phyloP scores from a whole-genome alignment of 106 monocot genomes.

The Dendrobium catenatum region DNA sequence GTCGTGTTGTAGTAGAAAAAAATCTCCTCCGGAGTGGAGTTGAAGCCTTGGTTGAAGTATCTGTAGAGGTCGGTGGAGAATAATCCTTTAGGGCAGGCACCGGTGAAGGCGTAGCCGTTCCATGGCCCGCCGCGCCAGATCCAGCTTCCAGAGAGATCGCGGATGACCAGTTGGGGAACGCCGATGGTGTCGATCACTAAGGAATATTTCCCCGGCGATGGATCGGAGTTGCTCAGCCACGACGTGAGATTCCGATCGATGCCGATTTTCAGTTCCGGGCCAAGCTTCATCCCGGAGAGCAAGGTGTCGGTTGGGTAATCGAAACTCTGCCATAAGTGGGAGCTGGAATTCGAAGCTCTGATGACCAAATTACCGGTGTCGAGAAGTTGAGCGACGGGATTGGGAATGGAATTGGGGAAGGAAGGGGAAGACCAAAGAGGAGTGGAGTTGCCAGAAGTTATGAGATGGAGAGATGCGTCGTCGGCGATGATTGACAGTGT shows the following conservation, averaged over 20 bases:
- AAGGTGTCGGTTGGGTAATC: conserved; percentile 19
- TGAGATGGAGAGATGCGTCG: conserved; percentile 6
- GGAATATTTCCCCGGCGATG: conserved; percentile 24
- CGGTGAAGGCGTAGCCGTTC: conserved; percentile 7
- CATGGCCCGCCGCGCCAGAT: conserved; percentile 11
- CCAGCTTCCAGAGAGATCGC: not conserved
- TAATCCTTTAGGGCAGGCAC: not conserved
- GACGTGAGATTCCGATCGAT: conserved; percentile 18
- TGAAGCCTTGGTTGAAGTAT: not conserved
- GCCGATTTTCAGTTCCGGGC: conserved; percentile 25
- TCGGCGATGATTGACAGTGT: conserved; percentile 6
- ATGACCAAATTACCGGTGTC: conserved; percentile 23
- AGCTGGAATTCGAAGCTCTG: not conserved
- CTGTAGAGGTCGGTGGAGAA: not conserved
- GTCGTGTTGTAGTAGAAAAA: not conserved
- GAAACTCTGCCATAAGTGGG: conserved; percentile 26
- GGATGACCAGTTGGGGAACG: conserved; percentile 5
- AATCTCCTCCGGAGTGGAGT: not conserved
- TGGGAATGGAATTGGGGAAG: not conserved
- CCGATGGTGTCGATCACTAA: not conserved
- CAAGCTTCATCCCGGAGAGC: conserved; percentile 16
- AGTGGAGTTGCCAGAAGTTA: conserved; percentile 3
- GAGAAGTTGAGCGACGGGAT: conserved; percentile 22
- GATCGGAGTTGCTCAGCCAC: conserved; percentile 29
- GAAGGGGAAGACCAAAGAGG: conserved; percentile 6